Evolutionary conservation across 148 eudicot genomes (phyloP), one percentile per base, ranked within the genome.

Genomic region (Rhododendron henanense): DNA sequence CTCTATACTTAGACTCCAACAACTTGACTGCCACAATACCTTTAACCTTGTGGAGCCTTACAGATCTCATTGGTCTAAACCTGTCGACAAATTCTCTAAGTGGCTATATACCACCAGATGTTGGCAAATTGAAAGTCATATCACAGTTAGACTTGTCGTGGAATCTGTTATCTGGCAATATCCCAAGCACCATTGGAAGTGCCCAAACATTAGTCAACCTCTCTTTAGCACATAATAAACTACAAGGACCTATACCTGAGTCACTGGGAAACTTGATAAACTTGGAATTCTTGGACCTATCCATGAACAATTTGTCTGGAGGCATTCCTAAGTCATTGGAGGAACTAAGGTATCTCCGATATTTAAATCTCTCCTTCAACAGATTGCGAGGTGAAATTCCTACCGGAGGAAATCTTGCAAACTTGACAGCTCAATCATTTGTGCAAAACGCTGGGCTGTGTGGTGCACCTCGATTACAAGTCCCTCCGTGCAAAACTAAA

Each of bases 211-310:
- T 88, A 28, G 89, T 33, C 75, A 37, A 8, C 8, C 86, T 90
- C 13, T 88, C 87, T 47, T 82, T 86, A 44, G 87, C 82, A 8
- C 87, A 88, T 35, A 88, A 90, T 67, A 47, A 71, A 13, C 80
- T 90, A 16, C 85, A 85, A 75, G 90, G 90, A 41, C 9, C 86
- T 21, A 85, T 90, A 81, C 90, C 92, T 37, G 3, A 25, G 31
- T 82, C 90, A 41, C 4, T 88, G n/a, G 89, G 85, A 3, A 79
- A 78, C 16, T 73, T 88, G 31, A 79, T 73, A n/a, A 84, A 57
- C 47, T 83, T 90, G 83, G 88, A 90, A 50, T 81, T 57, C 25
- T 61, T 87, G 80, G 91, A 89, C 75, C 86, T 89, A 0, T 90
- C 90, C 2, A 1, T 23, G 10, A 90, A 88, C 82, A 87, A 81